Conservation (phyloP, 2,329 filamentous ascomycete species). For the Penicillium sumatraense region DNA sequence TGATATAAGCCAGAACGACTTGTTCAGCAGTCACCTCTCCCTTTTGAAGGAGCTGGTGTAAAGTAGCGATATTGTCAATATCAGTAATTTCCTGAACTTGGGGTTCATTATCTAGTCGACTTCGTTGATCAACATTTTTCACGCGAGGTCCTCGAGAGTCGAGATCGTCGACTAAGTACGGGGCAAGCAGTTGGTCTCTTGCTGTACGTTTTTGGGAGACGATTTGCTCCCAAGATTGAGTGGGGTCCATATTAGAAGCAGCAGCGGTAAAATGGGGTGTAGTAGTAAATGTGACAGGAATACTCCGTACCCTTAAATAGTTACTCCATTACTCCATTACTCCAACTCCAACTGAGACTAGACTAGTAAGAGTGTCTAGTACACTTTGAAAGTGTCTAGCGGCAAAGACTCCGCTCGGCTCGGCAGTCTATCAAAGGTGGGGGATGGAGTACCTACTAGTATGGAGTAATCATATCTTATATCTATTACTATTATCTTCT, state of each 20-base stretch:
- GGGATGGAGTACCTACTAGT: too few relatives aligned
- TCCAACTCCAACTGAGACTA: too few relatives aligned
- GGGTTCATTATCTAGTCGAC: slow-evolving; percentile 26
- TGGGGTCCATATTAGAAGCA: slow-evolving; percentile 24
- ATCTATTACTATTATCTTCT: too few relatives aligned
- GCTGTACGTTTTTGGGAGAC: slow-evolving; percentile 33
- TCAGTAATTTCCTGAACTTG: slow-evolving; percentile 35
- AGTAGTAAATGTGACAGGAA: too few relatives aligned
- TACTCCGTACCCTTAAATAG: too few relatives aligned
- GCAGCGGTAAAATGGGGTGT: too few relatives aligned
- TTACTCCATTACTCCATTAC: too few relatives aligned
- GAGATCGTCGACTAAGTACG: slow-evolving; percentile 33
- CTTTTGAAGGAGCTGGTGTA: slow-evolving; percentile 26
- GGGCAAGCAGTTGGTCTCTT: slow-evolving; percentile 32
- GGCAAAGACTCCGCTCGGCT: too few relatives aligned
- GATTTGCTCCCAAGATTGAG: slow-evolving; percentile 34
- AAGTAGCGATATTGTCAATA: slow-evolving; percentile 29
- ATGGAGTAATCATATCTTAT: too few relatives aligned
- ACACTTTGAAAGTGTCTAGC: too few relatives aligned
- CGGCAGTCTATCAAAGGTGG: too few relatives aligned
- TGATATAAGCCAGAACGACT: slow-evolving; percentile 37
- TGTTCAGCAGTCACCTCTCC: slow-evolving; percentile 35
- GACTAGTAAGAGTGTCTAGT: too few relatives aligned
- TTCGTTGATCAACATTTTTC: slow-evolving; percentile 28
- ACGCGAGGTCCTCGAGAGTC: slow-evolving; percentile 28